Base-by-base conservation (phyloP, 768 basidiomycete genomes). In the Cubamyces sp. region DNA sequence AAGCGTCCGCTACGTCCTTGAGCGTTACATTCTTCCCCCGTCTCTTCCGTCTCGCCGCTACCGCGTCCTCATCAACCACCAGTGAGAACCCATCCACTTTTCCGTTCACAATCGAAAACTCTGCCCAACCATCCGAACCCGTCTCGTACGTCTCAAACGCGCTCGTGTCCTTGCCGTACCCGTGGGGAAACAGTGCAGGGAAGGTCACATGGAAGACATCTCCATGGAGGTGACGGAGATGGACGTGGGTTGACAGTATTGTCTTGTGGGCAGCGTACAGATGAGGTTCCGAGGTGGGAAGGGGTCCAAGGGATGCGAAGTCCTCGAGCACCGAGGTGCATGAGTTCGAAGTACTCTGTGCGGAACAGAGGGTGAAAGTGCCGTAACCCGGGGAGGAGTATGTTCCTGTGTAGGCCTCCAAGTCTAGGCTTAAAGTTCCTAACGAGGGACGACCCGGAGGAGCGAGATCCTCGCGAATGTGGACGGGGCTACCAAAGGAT, bases 381-480 rank as follows among this genome's bases (percentile, higher is more conserved):
- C 75, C 76, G 40, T 82, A 81, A 12, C 78, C 78, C 1, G 73
- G 66, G 53, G 76, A 69, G 3, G 50, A 11, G 64, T 80, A 82
- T 0, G 73, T 75, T 12, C 81, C 79, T 6, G 74, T 60, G 45
- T 77, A 73, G 0, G 61, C 66, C 1, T 72, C 68, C n/a, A 77
- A 54, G 23, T 51, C 40, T 3, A 66, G 48, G 2, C 54, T 46
- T 2, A 30, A 54, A 1, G 58, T 14, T 1, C 26, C 11, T 9
- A 23, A 9, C 2, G 25, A n/a, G 15, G 28, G 19, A 4, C 3
- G 34, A n/a, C n/a, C n/a, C n/a, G n/a, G n/a, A 12, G 30, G 50
- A 34, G 37, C 8, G 12, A 11, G 50, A 16, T 39, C 30, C n/a
- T 46, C 5, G 9, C 16, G 7, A 12, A 11, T 5, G 51, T 30